A percentile compares a stretch with the other conserved stretches of the same genome.
Evolutionary conservation across 2,329 filamentous ascomycete genomes (phyloP).

Genomic region (Colletotrichum sp.): DNA sequence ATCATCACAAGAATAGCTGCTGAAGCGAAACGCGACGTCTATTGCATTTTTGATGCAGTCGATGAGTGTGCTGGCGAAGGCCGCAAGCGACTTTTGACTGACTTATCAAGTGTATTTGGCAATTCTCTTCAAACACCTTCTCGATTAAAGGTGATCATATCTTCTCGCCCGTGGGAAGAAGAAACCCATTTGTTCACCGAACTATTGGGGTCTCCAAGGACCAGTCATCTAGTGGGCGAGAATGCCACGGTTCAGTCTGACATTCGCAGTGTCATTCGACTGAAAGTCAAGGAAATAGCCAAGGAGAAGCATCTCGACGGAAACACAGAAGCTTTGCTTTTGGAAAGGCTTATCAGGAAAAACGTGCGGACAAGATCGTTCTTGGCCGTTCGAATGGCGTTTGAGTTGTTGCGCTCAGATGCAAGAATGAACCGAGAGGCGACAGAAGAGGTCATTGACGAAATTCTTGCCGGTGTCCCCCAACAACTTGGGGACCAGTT

Average conservation of each 20-base stretch:
- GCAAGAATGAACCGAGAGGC: background rate
- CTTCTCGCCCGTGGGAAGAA: background rate
- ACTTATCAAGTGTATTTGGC: background rate
- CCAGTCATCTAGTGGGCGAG: background rate
- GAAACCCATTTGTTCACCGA: rapidly evolving
- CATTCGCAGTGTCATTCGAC: background rate
- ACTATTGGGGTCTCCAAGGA: background rate
- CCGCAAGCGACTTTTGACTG: rapidly evolving
- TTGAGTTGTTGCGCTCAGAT: background rate
- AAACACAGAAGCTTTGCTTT: background rate
- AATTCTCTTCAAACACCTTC: rapidly evolving
- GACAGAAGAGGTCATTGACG: background rate
- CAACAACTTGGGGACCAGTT: background rate
- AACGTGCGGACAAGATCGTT: background rate
- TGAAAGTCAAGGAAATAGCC: background rate
- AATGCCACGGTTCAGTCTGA: background rate
- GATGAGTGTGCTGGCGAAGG: background rate
- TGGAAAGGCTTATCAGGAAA: background rate
- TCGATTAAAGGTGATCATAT: background rate
- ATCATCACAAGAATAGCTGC: background rate
- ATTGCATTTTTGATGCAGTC: background rate
- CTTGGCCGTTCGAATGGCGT: background rate
- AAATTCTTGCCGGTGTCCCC: background rate
- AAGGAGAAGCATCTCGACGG: background rate
- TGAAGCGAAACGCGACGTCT: background rate